These are phyloP conservation scores for Spencermartinsiella ligniputridi DNA, from an alignment of 1,139 yeast genomes.

Conservation along the genomic window DNA sequence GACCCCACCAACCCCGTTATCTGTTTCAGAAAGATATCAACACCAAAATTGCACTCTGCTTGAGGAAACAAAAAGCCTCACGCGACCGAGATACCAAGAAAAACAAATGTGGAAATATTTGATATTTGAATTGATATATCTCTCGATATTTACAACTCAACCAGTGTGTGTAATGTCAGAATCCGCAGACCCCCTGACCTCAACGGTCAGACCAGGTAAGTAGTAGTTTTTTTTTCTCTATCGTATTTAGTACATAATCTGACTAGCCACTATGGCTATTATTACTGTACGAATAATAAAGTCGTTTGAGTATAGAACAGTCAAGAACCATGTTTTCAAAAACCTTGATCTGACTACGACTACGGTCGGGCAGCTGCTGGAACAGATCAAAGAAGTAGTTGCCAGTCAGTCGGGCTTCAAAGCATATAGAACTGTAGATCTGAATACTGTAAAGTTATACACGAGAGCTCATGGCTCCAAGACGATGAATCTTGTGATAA, in stretches of 20 bases:
- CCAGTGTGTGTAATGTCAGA: no score
- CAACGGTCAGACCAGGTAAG: constrained; percentile 57
- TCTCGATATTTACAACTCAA: no score
- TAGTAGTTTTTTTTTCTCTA: no score
- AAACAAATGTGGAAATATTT: not conserved
- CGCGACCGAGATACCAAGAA: not conserved
- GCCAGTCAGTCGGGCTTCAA: constrained; percentile 65
- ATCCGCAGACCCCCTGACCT: constrained; percentile 58
- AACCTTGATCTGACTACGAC: constrained; percentile 67
- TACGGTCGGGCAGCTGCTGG: constrained; percentile 61
- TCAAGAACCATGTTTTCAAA: constrained; percentile 70
- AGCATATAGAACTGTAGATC: constrained; percentile 75
- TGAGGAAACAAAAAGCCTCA: not conserved
- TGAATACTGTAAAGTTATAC: constrained; percentile 77
- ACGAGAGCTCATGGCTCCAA: constrained; percentile 94
- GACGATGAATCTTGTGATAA: constrained; percentile 87
- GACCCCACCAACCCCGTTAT: no score
- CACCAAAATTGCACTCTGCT: no score
- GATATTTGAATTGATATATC: no score
- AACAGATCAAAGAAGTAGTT: constrained; percentile 40
- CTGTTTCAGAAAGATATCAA: no score
- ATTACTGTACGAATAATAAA: constrained; percentile 82
- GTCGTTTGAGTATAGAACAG: constrained; percentile 89
- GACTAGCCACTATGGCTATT: constrained; percentile 51
- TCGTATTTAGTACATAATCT: no score